Evolutionary conservation across 257 asterid genomes (phyloP).

Genomic region (Marsdenia floribunda): DNA sequence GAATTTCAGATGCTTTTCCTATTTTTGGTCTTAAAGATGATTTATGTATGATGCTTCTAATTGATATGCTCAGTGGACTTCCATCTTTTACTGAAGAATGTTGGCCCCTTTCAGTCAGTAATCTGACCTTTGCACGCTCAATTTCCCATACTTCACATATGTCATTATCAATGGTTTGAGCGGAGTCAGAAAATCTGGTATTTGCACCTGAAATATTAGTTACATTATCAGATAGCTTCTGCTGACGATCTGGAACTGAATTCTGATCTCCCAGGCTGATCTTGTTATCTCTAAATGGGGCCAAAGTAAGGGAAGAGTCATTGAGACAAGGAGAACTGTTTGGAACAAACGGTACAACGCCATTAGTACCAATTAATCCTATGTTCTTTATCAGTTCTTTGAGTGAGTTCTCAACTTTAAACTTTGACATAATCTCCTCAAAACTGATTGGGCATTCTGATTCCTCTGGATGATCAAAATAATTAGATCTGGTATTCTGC

Average conservation of each 20-base stretch:
- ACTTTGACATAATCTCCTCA: constrained; percentile 75
- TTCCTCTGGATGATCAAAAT: constrained; percentile 23
- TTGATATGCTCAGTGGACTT: constrained; percentile 33
- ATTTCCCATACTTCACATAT: constrained; percentile 26
- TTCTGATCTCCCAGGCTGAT: constrained; percentile 26
- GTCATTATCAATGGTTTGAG: constrained; percentile 29
- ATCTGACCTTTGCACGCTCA: constrained; percentile 34
- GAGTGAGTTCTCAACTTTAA: constrained; percentile 51
- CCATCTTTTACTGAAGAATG: constrained; percentile 33
- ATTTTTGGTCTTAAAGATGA: constrained; percentile 55
- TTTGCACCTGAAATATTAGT: constrained; percentile 19
- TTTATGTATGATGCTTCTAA: constrained; percentile 45
- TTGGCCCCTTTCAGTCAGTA: constrained; percentile 31
- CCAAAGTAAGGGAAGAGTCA: constrained; percentile 44
- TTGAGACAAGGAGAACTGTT: constrained; percentile 31
- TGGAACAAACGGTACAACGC: constrained; percentile 49
- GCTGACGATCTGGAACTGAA: constrained; percentile 24
- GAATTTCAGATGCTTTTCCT: constrained; percentile 61
- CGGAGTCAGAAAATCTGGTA: constrained; percentile 20
- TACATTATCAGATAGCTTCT: constrained; percentile 26
- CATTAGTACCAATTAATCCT: constrained; percentile 61
- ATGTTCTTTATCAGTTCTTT: constrained; percentile 61
- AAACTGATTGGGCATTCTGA: constrained; percentile 55
- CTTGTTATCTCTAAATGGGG: constrained; percentile 27
- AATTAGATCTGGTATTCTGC: constrained; percentile 33